Evolutionary conservation across 169 alveolate species (phyloP).

Genomic region (Eimeria praecox): DNA sequence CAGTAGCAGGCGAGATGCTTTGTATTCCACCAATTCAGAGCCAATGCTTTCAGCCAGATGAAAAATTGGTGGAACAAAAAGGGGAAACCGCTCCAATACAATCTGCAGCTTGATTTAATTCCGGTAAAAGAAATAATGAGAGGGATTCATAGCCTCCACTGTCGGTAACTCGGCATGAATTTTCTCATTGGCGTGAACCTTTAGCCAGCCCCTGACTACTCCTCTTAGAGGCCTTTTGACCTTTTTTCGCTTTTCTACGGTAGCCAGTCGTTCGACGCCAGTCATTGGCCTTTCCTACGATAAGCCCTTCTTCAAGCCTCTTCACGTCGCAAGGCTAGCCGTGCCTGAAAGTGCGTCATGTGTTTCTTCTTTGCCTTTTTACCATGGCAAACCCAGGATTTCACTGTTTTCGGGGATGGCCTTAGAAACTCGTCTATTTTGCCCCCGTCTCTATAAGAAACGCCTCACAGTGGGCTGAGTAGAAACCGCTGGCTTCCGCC

Average conservation of each 20-base stretch:
- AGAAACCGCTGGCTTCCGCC: background rate
- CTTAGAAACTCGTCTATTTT: background rate
- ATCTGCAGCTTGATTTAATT: background rate
- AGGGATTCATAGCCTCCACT: background rate
- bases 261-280: background rate
- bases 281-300: background rate
- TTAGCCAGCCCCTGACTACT: background rate
- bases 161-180: background rate
- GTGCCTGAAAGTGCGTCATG: too few relatives aligned
- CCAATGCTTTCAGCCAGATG: too few relatives aligned
- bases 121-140: background rate
- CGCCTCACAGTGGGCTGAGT: background rate
- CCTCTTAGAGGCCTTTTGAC: background rate
- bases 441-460: background rate
- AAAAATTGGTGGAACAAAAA: background rate
- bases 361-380: background rate
- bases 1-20: too few relatives aligned
- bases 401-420: background rate
- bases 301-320: background rate
- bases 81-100: background rate
- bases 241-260: background rate
- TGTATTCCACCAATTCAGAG: too few relatives aligned
- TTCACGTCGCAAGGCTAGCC: background rate
- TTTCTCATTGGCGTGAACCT: background rate
- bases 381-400: background rate